These are phyloP conservation scores for Coemansia reversa DNA, from an alignment of 192 early-diverging fungal species.

Conservation along the genomic window DNA sequence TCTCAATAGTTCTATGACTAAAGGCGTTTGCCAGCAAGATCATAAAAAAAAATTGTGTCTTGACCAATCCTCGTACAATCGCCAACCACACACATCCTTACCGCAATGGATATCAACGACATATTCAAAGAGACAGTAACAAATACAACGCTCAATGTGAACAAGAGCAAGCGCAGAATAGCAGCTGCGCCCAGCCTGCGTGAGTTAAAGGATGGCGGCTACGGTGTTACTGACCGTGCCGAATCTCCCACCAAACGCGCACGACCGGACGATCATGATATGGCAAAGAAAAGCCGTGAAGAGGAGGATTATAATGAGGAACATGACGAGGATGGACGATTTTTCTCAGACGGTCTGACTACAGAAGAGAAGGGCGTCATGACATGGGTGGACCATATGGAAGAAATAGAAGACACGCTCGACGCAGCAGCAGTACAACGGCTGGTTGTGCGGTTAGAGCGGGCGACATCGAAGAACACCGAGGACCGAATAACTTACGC, in stretches of 20 bases:
- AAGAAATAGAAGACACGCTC: slow-evolving; percentile 62
- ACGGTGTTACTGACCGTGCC: slow-evolving; percentile 15
- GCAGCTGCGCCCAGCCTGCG: slow-evolving; percentile 35
- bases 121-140: slow-evolving; percentile 47
- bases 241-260: slow-evolving; percentile 6
- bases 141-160: slow-evolving; percentile 19
- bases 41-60: not conserved
- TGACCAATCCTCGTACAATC: no score
- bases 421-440: slow-evolving; percentile 68
- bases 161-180: slow-evolving; percentile 38
- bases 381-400: slow-evolving; percentile 81
- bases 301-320: slow-evolving; percentile 19
- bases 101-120: slow-evolving; percentile 44
- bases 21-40: not conserved
- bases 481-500: slow-evolving; percentile 79
- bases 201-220: slow-evolving; percentile 41
- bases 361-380: slow-evolving; percentile 74
- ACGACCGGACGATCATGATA: not conserved
- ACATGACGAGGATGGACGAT: slow-evolving; percentile 76
- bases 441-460: slow-evolving; percentile 81
- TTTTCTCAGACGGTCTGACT: slow-evolving; percentile 82
- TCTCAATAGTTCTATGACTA: not conserved
- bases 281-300: not conserved
- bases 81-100: no score
- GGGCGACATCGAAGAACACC: slow-evolving; percentile 83